These are phyloP conservation scores for Tulasnella sp. DNA, from an alignment of 768 basidiomycete species.

Conservation along the genomic window DNA sequence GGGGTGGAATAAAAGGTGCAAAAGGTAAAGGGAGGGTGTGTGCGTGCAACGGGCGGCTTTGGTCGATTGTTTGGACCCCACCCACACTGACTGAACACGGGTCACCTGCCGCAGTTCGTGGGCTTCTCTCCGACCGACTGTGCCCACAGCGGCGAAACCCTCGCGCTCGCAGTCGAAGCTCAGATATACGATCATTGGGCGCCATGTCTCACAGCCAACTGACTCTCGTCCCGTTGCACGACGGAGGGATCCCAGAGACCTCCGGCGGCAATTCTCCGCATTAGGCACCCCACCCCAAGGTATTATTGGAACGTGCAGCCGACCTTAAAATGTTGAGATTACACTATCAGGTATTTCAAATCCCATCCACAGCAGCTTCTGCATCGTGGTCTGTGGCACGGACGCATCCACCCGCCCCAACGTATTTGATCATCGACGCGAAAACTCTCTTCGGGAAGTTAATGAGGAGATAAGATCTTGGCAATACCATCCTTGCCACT, in stretches of 20 bases:
- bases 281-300: no score
- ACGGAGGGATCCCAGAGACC: no score
- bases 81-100: background rate
- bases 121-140: conserved; percentile 7
- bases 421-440: background rate
- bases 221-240: background rate
- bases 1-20: background rate
- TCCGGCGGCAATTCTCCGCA: no score
- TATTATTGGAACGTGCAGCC: no score
- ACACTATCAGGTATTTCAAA: no score
- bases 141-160: conserved; percentile 7
- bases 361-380: no score
- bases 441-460: conserved; percentile 1
- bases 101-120: conserved; percentile 8
- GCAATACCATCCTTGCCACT: background rate
- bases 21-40: background rate
- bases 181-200: no score
- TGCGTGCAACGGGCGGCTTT: background rate
- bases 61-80: background rate
- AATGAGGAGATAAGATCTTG: conserved; percentile 3
- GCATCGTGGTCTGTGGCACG: background rate
- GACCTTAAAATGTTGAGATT: no score
- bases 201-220: background rate
- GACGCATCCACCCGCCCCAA: background rate
- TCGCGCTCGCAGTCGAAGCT: no score